Conservation (phyloP, 495 filamentous ascomycete species). For the Aspergillus nanangensis region DNA sequence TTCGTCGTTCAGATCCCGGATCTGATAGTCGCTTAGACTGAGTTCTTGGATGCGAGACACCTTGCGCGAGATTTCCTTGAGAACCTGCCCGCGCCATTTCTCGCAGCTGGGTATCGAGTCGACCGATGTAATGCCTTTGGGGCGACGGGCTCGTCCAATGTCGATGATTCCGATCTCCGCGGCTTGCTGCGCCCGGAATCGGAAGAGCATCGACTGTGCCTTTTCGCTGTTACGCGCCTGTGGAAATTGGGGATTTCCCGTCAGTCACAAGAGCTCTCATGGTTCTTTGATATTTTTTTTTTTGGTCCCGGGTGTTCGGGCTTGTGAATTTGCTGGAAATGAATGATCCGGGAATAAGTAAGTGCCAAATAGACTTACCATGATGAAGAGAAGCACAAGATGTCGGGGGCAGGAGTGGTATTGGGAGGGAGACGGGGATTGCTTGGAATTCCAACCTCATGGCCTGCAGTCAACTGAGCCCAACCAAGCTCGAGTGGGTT, state of each 20-base stretch:
- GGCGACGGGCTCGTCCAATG: conserved; percentile 81
- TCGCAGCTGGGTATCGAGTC: conserved; percentile 83
- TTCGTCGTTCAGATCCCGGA: conserved; percentile 97
- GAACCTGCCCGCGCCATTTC: conserved; percentile 96
- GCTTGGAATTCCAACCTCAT: conserved; percentile 7
- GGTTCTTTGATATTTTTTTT: neutral
- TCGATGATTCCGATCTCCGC: conserved; percentile 95
- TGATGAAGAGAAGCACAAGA: conserved; percentile 20
- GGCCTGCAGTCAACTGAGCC: conserved; percentile 6
- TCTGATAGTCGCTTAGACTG: conserved; percentile 87
- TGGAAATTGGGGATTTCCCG: conserved; percentile 10
- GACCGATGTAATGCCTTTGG: conserved; percentile 81
- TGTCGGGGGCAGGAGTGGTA: conserved; percentile 8
- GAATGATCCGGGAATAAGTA: neutral
- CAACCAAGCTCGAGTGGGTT: conserved; percentile 17
- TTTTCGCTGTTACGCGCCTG: conserved; percentile 90
- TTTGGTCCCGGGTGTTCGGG: neutral
- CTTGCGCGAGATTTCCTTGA: conserved; percentile 96
- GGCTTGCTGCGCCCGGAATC: conserved; percentile 96
- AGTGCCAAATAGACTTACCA: conserved; percentile 32
- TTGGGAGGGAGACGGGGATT: conserved; percentile 14
- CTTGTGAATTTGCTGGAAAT: neutral
- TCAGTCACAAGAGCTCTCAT: conserved; percentile 6
- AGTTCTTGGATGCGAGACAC: conserved; percentile 91
- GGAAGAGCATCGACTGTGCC: conserved; percentile 99